Evolutionary conservation across 2,329 filamentous ascomycete genomes (phyloP), one percentile per base, ranked within the genome.

Genomic region (Trichoderma semiorbis): DNA sequence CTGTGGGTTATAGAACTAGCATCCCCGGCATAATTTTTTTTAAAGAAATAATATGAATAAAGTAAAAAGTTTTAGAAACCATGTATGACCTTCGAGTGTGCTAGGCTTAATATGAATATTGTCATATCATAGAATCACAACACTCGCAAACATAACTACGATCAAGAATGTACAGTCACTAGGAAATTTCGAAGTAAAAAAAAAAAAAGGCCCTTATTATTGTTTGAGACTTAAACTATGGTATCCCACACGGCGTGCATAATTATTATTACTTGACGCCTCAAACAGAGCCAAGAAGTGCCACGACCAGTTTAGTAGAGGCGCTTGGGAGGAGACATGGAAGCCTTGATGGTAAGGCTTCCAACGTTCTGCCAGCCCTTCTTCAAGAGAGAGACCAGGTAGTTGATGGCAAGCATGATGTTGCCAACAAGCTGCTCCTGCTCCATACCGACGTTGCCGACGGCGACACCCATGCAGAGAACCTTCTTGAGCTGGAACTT

Each of bases 401-500:
- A 99, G 93, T 99, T 99, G 92, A 99, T 98, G 86, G 95, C 90
- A 88, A 99, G 88, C 96, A 99, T 99, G 87, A 98, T 95, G 92
- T 99, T 99, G 83, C 90, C 93, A 79, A 99, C 92, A 78, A 99
- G 88, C 89, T 98, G 93, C 83, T 99, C 96, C 88, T 94, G 88
- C 77, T 90, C 92, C 96, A 99, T 99, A 81, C 92, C 94, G 81
- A 99, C 96, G 87, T 99, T 97, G 84, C 96, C 96, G 82, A 99
- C 93, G 80, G 96, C 96, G 84, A 98, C 95, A 92, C 95, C 96
- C 91, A 99, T 95, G 91, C 96, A 99, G 80, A 99, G 91, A 85
- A 99, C 96, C 93, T 99, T 99, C 94, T 99, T 99, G 83, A 99
- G 90, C 91, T 99, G 95, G 93, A 99, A 99, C 92, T 99, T 99